phyloP scores from a whole-genome alignment of 1,284 basidiomycete species.

The Ustanciosporium gigantosporum region DNA sequence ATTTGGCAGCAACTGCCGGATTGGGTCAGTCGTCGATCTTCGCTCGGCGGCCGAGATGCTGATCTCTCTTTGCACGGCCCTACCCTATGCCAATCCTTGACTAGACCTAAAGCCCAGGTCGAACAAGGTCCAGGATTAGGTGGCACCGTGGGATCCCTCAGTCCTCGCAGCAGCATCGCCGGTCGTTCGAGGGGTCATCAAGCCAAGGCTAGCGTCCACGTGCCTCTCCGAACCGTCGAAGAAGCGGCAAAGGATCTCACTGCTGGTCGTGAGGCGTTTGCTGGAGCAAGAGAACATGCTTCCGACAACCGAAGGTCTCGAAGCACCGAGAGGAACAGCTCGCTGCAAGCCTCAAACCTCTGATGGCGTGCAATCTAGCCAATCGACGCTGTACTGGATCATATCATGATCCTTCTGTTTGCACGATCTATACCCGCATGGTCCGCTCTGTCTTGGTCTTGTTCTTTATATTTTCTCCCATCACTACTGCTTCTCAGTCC shows the following conservation, averaged over 20 bases:
- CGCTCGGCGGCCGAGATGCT: slow-evolving; percentile 27
- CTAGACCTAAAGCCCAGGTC: too few relatives aligned
- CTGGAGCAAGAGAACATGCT: slow-evolving; percentile 4
- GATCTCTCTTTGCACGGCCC: slow-evolving; percentile 24
- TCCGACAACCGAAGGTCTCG: slow-evolving; percentile 2
- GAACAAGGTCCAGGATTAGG: too few relatives aligned
- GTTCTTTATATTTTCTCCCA: too few relatives aligned
- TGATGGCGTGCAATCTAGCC: too few relatives aligned
- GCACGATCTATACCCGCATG: too few relatives aligned
- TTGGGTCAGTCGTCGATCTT: slow-evolving; percentile 33
- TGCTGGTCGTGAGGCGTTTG: slow-evolving; percentile 12
- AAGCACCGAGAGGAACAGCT: slow-evolving; percentile 7
- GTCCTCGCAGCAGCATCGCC: slow-evolving; percentile 32
- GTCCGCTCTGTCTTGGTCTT: too few relatives aligned
- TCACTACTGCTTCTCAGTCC: too few relatives aligned
- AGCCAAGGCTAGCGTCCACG: slow-evolving; percentile 20
- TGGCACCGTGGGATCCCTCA: too few relatives aligned
- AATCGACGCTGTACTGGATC: too few relatives aligned
- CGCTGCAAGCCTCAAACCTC: too few relatives aligned
- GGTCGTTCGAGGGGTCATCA: slow-evolving; percentile 12
- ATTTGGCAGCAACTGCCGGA: slow-evolving; percentile 40
- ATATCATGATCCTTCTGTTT: too few relatives aligned
- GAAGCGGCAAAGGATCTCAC: slow-evolving; percentile 6
- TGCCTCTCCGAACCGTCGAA: slow-evolving; percentile 14
- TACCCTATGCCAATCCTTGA: slow-evolving; percentile 9